These are phyloP conservation scores for Xerocomellus intermedius DNA, from an alignment of 768 basidiomycete species.

Conservation along the genomic window DNA sequence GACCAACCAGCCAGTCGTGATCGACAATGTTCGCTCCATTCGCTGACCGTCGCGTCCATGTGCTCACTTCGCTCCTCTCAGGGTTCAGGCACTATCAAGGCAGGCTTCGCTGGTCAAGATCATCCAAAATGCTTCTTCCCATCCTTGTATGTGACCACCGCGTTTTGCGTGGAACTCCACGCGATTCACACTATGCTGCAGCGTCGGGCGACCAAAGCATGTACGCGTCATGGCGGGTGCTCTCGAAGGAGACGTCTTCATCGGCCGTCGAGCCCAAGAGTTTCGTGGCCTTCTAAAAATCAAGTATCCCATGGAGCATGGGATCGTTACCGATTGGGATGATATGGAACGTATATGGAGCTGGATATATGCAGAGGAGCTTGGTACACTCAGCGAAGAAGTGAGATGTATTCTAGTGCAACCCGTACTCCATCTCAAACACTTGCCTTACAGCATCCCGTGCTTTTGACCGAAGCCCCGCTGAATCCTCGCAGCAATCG, in stretches of 20 bases:
- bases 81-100: constrained; percentile 99
- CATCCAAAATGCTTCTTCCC: constrained; percentile 99
- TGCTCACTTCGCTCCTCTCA: constrained; percentile 38
- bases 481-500: constrained; percentile 95
- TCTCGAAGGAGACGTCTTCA: constrained; percentile 94
- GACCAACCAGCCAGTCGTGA: constrained; percentile 98
- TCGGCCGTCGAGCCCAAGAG: constrained; percentile 93
- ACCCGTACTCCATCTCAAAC: neutral
- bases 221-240: constrained; percentile 97
- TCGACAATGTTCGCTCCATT: constrained; percentile 79
- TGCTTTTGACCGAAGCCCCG: constrained; percentile 95
- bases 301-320: constrained; percentile 99
- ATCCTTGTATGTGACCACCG: constrained; percentile 75
- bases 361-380: constrained; percentile 95
- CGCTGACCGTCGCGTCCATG: constrained; percentile 22
- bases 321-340: constrained; percentile 99
- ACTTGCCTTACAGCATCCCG: constrained; percentile 73
- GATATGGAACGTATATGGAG: constrained; percentile 99
- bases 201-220: constrained; percentile 97
- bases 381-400: constrained; percentile 96
- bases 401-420: constrained; percentile 41
- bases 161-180: constrained; percentile 28
- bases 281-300: constrained; percentile 94
- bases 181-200: constrained; percentile 34
- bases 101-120: constrained; percentile 98